Evolutionary conservation across 2,329 filamentous ascomycete genomes (phyloP).

Genomic region (Neonectria hederae): DNA sequence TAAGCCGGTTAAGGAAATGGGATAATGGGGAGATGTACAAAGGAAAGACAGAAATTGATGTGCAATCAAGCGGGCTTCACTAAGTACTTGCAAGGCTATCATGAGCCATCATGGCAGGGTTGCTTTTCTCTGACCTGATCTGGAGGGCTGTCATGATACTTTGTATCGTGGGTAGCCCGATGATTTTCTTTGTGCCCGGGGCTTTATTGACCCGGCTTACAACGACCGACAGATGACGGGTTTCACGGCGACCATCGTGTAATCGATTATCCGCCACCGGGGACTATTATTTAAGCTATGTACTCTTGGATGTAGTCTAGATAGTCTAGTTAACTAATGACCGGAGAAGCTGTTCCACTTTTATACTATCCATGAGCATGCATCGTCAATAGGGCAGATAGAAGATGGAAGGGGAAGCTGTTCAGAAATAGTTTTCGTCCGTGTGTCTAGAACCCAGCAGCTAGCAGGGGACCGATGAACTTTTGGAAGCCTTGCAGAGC

Average conservation of each 20-base stretch:
- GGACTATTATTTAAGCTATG: neutral
- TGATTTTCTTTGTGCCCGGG: neutral
- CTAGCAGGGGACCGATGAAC: neutral
- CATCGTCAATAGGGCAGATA: neutral
- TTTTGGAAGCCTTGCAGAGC: constrained; percentile 9
- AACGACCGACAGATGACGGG: neutral
- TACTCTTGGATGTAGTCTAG: neutral
- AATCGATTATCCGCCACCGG: neutral
- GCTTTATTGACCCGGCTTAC: neutral
- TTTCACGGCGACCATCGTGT: neutral
- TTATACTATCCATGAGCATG: neutral
- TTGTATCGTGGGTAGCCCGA: neutral
- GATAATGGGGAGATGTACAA: constrained; percentile 1
- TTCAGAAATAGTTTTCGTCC: neutral
- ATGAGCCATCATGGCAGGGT: constrained; percentile 13
- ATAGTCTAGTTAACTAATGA: neutral
- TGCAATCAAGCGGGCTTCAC: neutral
- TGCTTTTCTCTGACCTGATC: constrained; percentile 10
- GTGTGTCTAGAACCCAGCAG: neutral
- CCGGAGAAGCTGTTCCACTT: neutral
- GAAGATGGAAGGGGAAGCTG: neutral
- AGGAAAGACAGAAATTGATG: neutral
- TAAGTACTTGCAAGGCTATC: neutral
- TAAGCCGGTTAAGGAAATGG: constrained; percentile 17
- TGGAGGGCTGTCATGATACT: constrained; percentile 15